Evolutionary conservation across 2,329 filamentous ascomycete genomes (phyloP).

Genomic region (Talaromyces funiculosus): DNA sequence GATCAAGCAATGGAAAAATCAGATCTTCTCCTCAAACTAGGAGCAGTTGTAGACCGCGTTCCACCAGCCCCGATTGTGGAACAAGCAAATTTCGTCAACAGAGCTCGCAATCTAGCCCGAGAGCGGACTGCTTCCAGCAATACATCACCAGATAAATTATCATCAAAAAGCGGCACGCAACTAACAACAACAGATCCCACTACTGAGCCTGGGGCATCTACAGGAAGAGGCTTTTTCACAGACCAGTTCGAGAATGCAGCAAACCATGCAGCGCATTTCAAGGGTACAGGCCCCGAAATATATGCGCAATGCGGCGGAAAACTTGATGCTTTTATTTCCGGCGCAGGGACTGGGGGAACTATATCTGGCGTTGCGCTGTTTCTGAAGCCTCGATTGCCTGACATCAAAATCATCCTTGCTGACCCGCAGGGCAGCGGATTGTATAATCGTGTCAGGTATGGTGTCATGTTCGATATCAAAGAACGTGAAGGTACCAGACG

Average conservation of each 20-base stretch:
- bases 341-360: constrained; percentile 91
- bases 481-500: constrained; percentile 88
- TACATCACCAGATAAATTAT: constrained; percentile 12
- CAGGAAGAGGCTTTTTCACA: constrained; percentile 81
- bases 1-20: constrained; percentile 88
- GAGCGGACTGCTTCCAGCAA: constrained; percentile 57
- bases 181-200: constrained; percentile 18
- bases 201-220: constrained; percentile 34
- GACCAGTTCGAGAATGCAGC: constrained; percentile 92
- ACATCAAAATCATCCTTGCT: constrained; percentile 70
- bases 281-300: constrained; percentile 85
- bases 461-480: constrained; percentile 88
- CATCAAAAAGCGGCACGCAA: constrained; percentile 8
- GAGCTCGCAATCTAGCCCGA: constrained; percentile 68
- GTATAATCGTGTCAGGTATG: constrained; percentile 85
- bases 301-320: constrained; percentile 66
- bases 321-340: constrained; percentile 84
- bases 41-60: constrained; percentile 87
- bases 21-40: constrained; percentile 79
- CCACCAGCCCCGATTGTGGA: constrained; percentile 90
- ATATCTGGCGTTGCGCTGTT: constrained; percentile 80
- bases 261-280: constrained; percentile 81
- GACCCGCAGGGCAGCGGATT: constrained; percentile 92
- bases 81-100: constrained; percentile 88
- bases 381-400: constrained; percentile 66